A percentile compares a stretch with the other conserved stretches of the same genome.
phyloP scores from a whole-genome alignment of 176 grass and related monocot species.

The Lolium multiflorum region DNA sequence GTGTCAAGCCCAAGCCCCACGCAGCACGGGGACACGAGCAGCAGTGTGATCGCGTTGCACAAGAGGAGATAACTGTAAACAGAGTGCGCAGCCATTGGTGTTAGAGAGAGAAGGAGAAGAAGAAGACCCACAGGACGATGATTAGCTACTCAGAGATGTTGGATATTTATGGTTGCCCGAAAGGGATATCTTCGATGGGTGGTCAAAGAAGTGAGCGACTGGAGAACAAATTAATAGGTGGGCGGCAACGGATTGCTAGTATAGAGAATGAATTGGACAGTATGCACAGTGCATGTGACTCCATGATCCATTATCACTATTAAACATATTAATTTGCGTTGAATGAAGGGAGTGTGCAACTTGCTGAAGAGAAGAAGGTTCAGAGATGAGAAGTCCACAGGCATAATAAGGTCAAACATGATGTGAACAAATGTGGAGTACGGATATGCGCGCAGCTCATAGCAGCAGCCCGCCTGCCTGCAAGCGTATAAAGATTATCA shows the following conservation, averaged over 20 bases:
- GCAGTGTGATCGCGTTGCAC: neutral
- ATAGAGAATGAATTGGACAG: neutral
- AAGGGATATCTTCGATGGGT: neutral
- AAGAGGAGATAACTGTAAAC: neutral
- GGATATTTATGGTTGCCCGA: conserved; percentile 36
- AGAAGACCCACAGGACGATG: conserved; percentile 1
- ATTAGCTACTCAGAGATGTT: neutral
- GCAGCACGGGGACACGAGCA: conserved; percentile 31
- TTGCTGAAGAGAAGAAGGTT: conserved; percentile 1
- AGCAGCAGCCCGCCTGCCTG: neutral
- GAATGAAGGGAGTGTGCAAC: conserved; percentile 1
- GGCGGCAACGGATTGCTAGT: neutral
- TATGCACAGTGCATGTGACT: conserved; percentile 5
- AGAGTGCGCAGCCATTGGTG: conserved; percentile 33
- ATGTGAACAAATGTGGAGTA: conserved; percentile 47
- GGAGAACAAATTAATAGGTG: neutral
- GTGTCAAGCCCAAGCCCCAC: conserved; percentile 53
- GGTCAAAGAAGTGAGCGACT: conserved; percentile 29
- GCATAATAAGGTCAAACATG: conserved; percentile 35
- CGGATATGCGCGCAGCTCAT: conserved; percentile 1
- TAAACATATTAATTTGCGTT: conserved; percentile 21
- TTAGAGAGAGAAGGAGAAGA: neutral
- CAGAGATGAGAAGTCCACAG: conserved; percentile 32
- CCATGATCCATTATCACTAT: conserved; percentile 5
- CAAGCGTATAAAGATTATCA: neutral